A percentile compares a stretch with the other conserved stretches of the same genome.
Evolutionary conservation across 805 yeast genomes (phyloP).

Genomic region (Ogataea ganodermae): DNA sequence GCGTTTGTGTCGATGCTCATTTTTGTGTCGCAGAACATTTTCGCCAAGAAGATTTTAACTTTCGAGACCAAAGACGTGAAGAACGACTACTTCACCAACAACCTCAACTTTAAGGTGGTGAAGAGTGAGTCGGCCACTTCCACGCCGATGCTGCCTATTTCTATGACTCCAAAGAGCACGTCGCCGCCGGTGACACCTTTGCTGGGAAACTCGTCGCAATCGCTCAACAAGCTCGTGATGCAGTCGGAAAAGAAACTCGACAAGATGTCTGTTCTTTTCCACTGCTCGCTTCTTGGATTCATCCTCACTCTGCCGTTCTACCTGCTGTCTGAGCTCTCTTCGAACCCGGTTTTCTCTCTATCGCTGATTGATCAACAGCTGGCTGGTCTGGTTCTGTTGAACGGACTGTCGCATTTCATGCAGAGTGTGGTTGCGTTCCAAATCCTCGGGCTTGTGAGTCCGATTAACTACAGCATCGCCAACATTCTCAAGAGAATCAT

Average conservation of each 20-base stretch:
- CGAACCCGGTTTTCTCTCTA: slow-evolving; percentile 37
- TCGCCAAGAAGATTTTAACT: slow-evolving; percentile 73
- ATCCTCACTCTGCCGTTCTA: slow-evolving; percentile 67
- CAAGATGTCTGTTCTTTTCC: slow-evolving; percentile 68
- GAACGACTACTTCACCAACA: slow-evolving; percentile 30
- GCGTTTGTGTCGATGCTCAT: slow-evolving; percentile 62
- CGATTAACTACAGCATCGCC: slow-evolving; percentile 79
- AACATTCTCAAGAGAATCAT: slow-evolving; percentile 74
- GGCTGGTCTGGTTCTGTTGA: slow-evolving; percentile 48
- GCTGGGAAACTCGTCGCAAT: slow-evolving; percentile 28
- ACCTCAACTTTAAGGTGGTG: slow-evolving; percentile 32
- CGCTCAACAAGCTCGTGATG: slow-evolving; percentile 26
- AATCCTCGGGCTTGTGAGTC: slow-evolving; percentile 68
- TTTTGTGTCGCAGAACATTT: slow-evolving; percentile 76
- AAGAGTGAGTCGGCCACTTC: slow-evolving; percentile 36
- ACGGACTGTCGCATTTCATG: slow-evolving; percentile 68
- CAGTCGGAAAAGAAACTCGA: slow-evolving; percentile 50
- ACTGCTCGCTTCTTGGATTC: slow-evolving; percentile 73
- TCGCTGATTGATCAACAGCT: slow-evolving; percentile 30
- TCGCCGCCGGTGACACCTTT: slow-evolving; percentile 30
- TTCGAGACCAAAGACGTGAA: slow-evolving; percentile 36
- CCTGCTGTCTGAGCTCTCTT: slow-evolving; percentile 51
- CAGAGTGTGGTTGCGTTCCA: slow-evolving; percentile 79
- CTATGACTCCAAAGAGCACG: slow-evolving; percentile 29
- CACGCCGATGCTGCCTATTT: slow-evolving; percentile 37